Conservation (phyloP, 2,329 filamentous ascomycete genomes). For the Curvularia lunata region DNA sequence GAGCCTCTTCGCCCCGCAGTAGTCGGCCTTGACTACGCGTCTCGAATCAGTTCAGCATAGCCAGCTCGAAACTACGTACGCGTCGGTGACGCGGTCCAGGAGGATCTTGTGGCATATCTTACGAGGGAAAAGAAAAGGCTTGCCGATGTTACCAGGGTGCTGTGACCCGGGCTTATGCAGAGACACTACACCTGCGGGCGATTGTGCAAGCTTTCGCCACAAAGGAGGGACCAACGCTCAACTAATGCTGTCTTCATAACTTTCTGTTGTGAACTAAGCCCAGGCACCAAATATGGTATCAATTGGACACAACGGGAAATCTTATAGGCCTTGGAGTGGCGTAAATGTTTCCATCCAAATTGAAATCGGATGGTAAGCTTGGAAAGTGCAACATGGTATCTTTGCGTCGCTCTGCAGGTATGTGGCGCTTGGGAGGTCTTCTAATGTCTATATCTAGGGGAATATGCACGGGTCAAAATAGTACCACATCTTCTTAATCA, state of each 20-base stretch:
- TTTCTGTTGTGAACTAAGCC: not conserved
- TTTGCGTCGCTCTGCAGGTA: not conserved
- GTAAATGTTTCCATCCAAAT: not conserved
- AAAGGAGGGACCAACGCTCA: not conserved
- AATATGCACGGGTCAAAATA: not conserved
- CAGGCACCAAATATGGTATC: not conserved
- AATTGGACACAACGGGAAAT: not conserved
- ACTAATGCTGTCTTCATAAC: not conserved
- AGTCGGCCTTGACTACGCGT: not conserved
- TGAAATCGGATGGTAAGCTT: not conserved
- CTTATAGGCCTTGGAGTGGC: not conserved
- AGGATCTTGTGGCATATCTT: no score
- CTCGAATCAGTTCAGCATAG: not conserved
- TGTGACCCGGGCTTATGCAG: not conserved
- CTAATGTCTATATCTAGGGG: not conserved
- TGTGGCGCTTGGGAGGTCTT: not conserved
- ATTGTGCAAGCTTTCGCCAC: not conserved
- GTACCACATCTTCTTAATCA: constrained; percentile 7
- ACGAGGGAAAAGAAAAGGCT: not conserved
- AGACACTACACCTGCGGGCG: not conserved
- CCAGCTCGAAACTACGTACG: not conserved
- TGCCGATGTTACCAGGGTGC: not conserved
- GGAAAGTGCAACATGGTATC: not conserved
- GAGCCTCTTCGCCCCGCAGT: constrained; percentile 6
- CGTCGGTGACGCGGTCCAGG: no score